A percentile compares a stretch with the other conserved stretches of the same genome.
Evolutionary conservation across 2,329 filamentous ascomycete genomes (phyloP).

Genomic region (Xylaria digitata): DNA sequence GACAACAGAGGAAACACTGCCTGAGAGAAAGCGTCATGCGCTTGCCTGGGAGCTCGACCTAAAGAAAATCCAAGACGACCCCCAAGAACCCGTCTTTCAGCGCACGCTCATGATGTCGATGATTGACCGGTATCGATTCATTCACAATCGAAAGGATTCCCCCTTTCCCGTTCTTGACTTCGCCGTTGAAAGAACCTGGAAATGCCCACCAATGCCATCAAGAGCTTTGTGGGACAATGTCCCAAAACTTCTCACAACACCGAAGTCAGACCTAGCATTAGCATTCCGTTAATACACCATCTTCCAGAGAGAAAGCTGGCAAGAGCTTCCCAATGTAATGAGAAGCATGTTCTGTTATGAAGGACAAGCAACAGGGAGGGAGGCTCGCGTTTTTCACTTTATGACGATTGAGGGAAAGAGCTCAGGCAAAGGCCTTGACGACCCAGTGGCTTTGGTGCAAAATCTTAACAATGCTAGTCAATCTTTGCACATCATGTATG

Average conservation of each 20-base stretch:
- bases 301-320: neutral
- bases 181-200: constrained; percentile 5
- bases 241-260: neutral
- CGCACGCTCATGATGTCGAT: constrained; percentile 18
- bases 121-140: constrained; percentile 15
- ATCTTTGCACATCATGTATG: constrained; percentile 21
- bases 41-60: constrained; percentile 2
- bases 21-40: neutral
- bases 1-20: neutral
- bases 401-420: constrained; percentile 6
- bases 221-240: neutral
- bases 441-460: neutral
- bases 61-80: neutral
- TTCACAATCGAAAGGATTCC: neutral
- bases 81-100: neutral
- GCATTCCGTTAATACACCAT: neutral
- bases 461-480: constrained; percentile 17
- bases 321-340: neutral
- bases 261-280: constrained; percentile 7
- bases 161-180: constrained; percentile 2
- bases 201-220: constrained; percentile 16
- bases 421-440: neutral
- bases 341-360: constrained; percentile 9
- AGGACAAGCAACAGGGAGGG: neutral
- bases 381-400: constrained; percentile 19